Conservation (phyloP, 306 rosid species). For the Glycine latifolia region DNA sequence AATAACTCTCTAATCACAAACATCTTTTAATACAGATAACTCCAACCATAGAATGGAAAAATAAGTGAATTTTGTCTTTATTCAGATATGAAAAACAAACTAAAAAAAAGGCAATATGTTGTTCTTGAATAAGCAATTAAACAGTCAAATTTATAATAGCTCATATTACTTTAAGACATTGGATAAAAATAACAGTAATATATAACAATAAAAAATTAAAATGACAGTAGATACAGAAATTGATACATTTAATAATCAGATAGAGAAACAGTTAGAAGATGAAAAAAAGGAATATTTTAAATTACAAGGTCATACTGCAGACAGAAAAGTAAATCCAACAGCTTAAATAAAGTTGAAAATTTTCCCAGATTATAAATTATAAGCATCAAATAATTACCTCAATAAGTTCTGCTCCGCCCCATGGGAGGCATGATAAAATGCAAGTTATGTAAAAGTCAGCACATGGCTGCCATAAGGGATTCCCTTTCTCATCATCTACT, state of each 20-base stretch:
- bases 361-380: neutral
- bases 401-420: constrained; percentile 97
- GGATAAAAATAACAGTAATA: neutral
- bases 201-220: neutral
- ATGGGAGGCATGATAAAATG: constrained; percentile 92
- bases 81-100: neutral
- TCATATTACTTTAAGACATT: constrained; percentile 3
- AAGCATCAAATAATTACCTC: constrained; percentile 72
- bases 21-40: constrained; percentile 7
- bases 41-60: constrained; percentile 8
- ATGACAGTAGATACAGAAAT: constrained; percentile 28
- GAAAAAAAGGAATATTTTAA: neutral
- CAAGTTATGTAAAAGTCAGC: constrained; percentile 95
- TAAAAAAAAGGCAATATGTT: neutral
- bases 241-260: constrained; percentile 23
- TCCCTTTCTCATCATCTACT: constrained; percentile 96
- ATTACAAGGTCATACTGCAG: constrained; percentile 10
- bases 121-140: constrained; percentile 16
- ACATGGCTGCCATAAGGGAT: constrained; percentile 96
- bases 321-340: constrained; percentile 16
- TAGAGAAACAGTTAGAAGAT: neutral
- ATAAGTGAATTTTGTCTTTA: constrained; percentile 1
- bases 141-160: constrained; percentile 17
- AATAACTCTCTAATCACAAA: neutral
- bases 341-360: constrained; percentile 20